phyloP scores from a whole-genome alignment of 2,329 filamentous ascomycete genomes.

The Botryotinia narcissicola region DNA sequence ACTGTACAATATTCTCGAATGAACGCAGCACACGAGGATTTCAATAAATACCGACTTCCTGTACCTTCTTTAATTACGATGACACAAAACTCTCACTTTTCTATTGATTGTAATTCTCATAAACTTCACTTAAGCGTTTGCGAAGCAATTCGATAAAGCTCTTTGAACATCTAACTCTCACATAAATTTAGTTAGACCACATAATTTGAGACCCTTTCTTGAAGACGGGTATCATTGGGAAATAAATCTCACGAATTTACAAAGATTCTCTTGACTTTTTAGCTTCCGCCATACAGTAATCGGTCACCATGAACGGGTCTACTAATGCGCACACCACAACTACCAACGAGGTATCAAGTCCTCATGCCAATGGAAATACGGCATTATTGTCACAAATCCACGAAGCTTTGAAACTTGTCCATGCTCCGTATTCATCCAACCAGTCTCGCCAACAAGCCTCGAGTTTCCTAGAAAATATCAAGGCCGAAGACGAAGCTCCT shows the following conservation, averaged over 20 bases:
- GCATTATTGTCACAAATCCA: conserved; percentile 66
- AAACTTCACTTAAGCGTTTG: conserved; percentile 3
- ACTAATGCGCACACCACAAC: conserved; percentile 28
- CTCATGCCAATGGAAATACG: conserved; percentile 42
- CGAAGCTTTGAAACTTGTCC: conserved; percentile 82
- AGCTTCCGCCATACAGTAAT: not conserved
- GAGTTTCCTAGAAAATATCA: conserved; percentile 80
- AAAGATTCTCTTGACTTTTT: not conserved
- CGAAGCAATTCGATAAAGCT: conserved; percentile 16
- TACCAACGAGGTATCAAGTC: conserved; percentile 22
- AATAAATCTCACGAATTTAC: not conserved
- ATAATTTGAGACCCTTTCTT: not conserved
- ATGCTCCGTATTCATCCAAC: conserved; percentile 78
- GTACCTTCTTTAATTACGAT: conserved; percentile 10
- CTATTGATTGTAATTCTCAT: conserved; percentile 10
- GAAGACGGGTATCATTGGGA: not conserved
- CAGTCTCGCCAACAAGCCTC: conserved; percentile 79
- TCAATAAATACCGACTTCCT: conserved; percentile 3
- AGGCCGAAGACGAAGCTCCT: conserved; percentile 74
- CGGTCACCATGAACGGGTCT: conserved; percentile 33
- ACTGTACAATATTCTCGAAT: conserved; percentile 8
- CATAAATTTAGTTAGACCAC: conserved; percentile 4
- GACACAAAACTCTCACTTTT: conserved; percentile 1
- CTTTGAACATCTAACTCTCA: conserved; percentile 3
- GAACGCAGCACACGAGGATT: conserved; percentile 12